phyloP scores from a whole-genome alignment of 768 basidiomycete genomes.

The Candolleomyces eurysporus region DNA sequence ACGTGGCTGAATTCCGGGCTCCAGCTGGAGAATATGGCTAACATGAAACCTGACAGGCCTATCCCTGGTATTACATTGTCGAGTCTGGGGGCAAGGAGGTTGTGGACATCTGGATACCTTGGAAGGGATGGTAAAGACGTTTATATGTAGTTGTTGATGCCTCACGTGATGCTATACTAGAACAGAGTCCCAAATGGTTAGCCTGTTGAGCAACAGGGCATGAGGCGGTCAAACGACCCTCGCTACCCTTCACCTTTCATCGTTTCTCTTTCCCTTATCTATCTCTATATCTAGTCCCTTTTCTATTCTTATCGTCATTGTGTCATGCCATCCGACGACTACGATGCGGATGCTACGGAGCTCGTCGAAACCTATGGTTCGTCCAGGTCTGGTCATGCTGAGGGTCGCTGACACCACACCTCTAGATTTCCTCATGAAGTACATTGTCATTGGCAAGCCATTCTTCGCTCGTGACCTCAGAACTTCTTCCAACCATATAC shows the following conservation, averaged over 20 bases:
- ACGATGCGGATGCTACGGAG: conserved; percentile 83
- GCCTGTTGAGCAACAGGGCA: conserved; percentile 2
- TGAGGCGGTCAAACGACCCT: conserved; percentile 6
- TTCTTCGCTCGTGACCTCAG: conserved; percentile 8
- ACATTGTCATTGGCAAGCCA: conserved; percentile 84
- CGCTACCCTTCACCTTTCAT: conserved; percentile 6
- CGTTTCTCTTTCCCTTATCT: conserved; percentile 14
- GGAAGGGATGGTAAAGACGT: conserved; percentile 79
- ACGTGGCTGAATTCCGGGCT: conserved; percentile 10
- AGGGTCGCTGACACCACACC: conserved; percentile 16
- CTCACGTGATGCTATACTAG: conserved; percentile 1
- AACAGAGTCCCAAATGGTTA: background rate
- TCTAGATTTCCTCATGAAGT: conserved; percentile 97
- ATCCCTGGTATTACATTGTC: conserved; percentile 83
- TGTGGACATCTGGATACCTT: conserved; percentile 83
- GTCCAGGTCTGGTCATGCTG: conserved; percentile 1
- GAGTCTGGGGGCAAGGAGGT: conserved; percentile 60
- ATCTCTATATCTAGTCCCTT: conserved; percentile 10
- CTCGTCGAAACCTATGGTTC: conserved; percentile 93
- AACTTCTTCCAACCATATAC: conserved; percentile 2
- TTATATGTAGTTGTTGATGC: conserved; percentile 14
- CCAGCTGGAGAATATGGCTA: background rate
- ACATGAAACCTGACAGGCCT: conserved; percentile 36
- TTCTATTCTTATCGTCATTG: conserved; percentile 19
- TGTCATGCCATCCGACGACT: conserved; percentile 62